phyloP scores from a whole-genome alignment of 805 yeast species.

The Wickerhamiella hasegawae region DNA sequence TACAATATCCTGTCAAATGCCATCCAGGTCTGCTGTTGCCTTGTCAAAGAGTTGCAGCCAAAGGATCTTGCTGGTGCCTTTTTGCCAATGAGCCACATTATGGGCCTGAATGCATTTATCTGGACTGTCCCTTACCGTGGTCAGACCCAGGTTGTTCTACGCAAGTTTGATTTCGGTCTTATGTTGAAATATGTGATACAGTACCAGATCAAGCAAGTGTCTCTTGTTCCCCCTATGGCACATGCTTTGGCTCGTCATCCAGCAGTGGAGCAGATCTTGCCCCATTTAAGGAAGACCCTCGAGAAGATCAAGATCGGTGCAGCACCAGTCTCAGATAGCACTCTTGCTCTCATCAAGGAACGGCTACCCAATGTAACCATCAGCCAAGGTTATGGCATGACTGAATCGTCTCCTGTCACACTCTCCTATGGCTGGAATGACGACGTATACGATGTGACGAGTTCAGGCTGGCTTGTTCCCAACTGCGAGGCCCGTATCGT shows the following conservation, averaged over 20 bases:
- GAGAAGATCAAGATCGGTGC: slow-evolving; percentile 30
- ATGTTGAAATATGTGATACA: slow-evolving; percentile 17
- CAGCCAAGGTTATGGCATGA: slow-evolving; percentile 29
- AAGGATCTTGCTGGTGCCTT: slow-evolving; percentile 17
- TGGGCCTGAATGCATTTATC: slow-evolving; percentile 20
- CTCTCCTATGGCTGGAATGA: slow-evolving; percentile 22
- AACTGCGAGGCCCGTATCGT: slow-evolving; percentile 35
- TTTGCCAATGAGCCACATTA: slow-evolving; percentile 22
- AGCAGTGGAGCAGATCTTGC: too few relatives aligned
- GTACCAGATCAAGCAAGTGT: slow-evolving; percentile 24
- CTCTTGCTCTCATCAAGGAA: slow-evolving; percentile 5
- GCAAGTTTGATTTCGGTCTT: slow-evolving; percentile 21
- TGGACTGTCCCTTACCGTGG: slow-evolving; percentile 14
- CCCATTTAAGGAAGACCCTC: too few relatives aligned
- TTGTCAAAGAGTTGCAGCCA: too few relatives aligned
- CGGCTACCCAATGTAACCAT: slow-evolving; percentile 8
- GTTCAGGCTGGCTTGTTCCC: slow-evolving; percentile 29
- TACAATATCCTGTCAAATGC: slow-evolving; percentile 30
- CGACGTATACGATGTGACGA: slow-evolving; percentile 31
- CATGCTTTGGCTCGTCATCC: slow-evolving; percentile 31
- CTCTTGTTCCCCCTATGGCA: slow-evolving; percentile 28
- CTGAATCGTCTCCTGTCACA: slow-evolving; percentile 48
- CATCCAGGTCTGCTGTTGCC: too few relatives aligned
- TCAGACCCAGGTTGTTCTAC: slow-evolving; percentile 15
- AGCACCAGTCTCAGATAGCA: slow-evolving; percentile 26